Base-by-base conservation (phyloP, 2,329 filamentous ascomycete genomes). In the Helminthosporium solani region DNA sequence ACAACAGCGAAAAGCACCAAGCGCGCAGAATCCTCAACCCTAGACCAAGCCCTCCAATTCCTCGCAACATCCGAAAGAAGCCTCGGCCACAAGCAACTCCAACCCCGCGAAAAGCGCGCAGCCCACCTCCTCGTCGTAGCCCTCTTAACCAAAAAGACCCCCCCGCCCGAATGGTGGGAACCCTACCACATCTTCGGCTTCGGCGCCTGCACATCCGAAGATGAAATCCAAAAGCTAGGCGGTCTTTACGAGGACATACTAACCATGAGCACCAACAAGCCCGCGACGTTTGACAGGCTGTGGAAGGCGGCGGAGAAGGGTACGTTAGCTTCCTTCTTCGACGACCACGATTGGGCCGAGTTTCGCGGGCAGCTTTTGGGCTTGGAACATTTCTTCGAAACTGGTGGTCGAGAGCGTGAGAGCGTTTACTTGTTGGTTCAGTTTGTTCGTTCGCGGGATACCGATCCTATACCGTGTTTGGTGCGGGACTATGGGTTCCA, bases 151-250 rank as follows among this genome's bases (percentile, higher is more conserved):
- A 8, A 34, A 1, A 12, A 42, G 1, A 37, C 41, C 0, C 49
- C 58, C 1, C 31, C 42, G 0, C 33, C 47, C 0, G 9, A 40
- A n/a, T n/a, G n/a, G 0, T 40, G 46, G 0, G 21, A 45, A 1
- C 39, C 46, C 1, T 63, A 57, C 39, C 49, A 52, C n/a, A 1
- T 15, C 0, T 63, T 63, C 7, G 60, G 62, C 0, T 66, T 56
- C 23, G 31, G 44, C 0, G 35, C 49, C 0, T 54, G 54, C 0
- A n/a, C 19, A 1, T 38, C 41, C 2, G 28, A 51, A 2, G 40
- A 49, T 1, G 37, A 58, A 21, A 45, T 50, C 2, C 33, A 36
- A 2, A 12, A 14, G 0, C 42, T 66, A 1, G 46, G 33, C 1
- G 48, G 49, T 1, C 18, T 58, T 0, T 63, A 59, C 27, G 21